Evolutionary conservation across 768 basidiomycete genomes (phyloP).

Genomic region (Russula sp.): DNA sequence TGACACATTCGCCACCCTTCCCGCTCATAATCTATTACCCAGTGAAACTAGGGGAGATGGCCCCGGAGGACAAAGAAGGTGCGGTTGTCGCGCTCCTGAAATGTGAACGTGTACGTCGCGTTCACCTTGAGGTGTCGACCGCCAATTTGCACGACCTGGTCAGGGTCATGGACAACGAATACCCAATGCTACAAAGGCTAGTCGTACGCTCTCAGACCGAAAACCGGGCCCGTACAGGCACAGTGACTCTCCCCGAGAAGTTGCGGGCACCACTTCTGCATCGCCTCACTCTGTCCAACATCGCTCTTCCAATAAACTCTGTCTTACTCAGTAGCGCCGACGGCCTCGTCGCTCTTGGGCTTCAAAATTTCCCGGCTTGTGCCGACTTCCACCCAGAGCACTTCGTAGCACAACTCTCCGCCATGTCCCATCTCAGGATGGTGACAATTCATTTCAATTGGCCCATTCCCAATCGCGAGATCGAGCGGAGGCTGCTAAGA

Average conservation of each 20-base stretch:
- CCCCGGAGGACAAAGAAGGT: background rate
- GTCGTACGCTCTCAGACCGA: background rate
- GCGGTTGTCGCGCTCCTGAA: background rate
- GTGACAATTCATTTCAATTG: background rate
- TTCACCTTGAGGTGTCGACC: background rate
- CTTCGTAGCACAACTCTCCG: background rate
- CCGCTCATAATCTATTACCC: conserved; percentile 9
- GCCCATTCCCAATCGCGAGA: background rate
- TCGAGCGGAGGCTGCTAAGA: background rate
- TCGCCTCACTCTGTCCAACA: conserved; percentile 2
- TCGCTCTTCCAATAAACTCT: background rate
- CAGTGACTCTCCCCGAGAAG: background rate
- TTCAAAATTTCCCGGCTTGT: background rate
- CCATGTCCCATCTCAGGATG: conserved; percentile 4
- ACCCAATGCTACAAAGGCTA: background rate
- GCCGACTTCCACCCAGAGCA: background rate
- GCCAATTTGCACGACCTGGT: conserved; percentile 4
- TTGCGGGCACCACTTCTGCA: background rate
- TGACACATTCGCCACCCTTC: conserved; percentile 4
- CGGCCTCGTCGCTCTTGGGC: background rate
- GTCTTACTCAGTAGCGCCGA: background rate
- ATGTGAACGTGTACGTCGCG: conserved; percentile 5
- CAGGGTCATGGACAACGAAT: conserved; percentile 1
- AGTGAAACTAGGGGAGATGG: background rate
- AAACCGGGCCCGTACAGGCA: background rate